Percentiles rank a stretch among this genome's conserved stretches.
These are phyloP conservation scores for Phytophthora europaea DNA, from an alignment of 352 stramenopile species.

Conservation along the genomic window DNA sequence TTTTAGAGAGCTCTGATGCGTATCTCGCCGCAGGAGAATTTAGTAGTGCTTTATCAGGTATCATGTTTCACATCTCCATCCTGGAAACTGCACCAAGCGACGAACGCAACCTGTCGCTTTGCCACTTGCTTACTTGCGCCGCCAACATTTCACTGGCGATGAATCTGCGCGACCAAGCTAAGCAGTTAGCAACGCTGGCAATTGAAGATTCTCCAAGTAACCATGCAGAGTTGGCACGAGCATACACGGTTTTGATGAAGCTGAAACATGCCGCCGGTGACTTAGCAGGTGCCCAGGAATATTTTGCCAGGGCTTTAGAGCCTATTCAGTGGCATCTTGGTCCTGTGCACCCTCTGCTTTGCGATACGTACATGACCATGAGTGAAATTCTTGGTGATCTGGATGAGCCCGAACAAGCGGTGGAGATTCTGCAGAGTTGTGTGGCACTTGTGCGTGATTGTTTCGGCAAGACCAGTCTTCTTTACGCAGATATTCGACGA, in stretches of 20 bases:
- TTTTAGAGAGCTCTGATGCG: constrained; percentile 34
- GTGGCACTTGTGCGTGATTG: constrained; percentile 46
- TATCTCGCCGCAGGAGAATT: constrained; percentile 35
- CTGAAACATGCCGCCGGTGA: constrained; percentile 34
- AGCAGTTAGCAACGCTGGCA: constrained; percentile 41
- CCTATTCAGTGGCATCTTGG: constrained; percentile 58
- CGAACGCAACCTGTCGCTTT: constrained; percentile 41
- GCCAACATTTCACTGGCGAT: constrained; percentile 53
- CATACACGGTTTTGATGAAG: constrained; percentile 49
- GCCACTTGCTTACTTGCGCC: constrained; percentile 48
- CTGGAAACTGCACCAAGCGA: constrained; percentile 42
- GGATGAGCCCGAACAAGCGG: constrained; percentile 36
- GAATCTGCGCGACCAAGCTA: constrained; percentile 31
- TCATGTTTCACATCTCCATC: constrained; percentile 59
- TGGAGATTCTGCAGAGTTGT: constrained; percentile 37
- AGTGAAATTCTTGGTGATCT: constrained; percentile 43
- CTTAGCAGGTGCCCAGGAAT: constrained; percentile 17
- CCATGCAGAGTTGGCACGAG: constrained; percentile 37
- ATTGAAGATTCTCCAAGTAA: constrained; percentile 46
- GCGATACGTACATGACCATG: constrained; percentile 61
- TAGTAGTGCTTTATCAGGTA: constrained; percentile 35
- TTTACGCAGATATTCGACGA: constrained; percentile 59
- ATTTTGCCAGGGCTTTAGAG: constrained; percentile 47
- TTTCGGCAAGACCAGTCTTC: constrained; percentile 56
- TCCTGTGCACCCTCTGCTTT: constrained; percentile 42